Conservation (phyloP, 495 filamentous ascomycete genomes). For the Penicillium odoratum region DNA sequence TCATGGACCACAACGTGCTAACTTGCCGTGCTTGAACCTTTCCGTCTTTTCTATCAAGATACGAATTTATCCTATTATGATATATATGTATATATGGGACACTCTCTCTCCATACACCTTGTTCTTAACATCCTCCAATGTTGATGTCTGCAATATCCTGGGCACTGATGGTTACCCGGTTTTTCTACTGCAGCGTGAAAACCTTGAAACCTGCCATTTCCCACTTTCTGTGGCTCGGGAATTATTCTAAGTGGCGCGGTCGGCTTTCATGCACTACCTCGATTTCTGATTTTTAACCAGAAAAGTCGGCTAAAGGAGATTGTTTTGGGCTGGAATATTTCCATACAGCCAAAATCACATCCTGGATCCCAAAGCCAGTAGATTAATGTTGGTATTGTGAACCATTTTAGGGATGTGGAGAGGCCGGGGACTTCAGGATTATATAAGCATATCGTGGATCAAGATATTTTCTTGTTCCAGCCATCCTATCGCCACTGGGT, state of each 20-base stretch:
- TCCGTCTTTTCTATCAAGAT: neutral
- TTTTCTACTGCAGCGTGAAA: neutral
- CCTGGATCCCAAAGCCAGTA: neutral
- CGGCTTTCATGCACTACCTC: neutral
- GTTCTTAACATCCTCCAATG: neutral
- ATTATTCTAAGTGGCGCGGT: neutral
- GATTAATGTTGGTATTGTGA: neutral
- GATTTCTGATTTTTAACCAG: neutral
- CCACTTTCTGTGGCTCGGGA: neutral
- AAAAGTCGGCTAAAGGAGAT: neutral
- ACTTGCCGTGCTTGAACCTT: neutral
- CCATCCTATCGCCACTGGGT: conserved; percentile 7
- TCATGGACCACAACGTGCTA: conserved; percentile 17
- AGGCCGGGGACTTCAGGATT: neutral
- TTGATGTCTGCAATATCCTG: neutral
- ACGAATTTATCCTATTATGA: neutral
- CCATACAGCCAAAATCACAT: no score
- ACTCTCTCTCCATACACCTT: neutral
- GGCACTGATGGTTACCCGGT: neutral
- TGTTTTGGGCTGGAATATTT: neutral
- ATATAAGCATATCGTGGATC: neutral
- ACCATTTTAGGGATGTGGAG: conserved; percentile 22
- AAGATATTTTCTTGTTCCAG: neutral
- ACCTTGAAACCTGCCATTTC: neutral
- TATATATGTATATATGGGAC: no score